phyloP scores from a whole-genome alignment of 768 basidiomycete genomes.

The Hygrocybe coccinea region DNA sequence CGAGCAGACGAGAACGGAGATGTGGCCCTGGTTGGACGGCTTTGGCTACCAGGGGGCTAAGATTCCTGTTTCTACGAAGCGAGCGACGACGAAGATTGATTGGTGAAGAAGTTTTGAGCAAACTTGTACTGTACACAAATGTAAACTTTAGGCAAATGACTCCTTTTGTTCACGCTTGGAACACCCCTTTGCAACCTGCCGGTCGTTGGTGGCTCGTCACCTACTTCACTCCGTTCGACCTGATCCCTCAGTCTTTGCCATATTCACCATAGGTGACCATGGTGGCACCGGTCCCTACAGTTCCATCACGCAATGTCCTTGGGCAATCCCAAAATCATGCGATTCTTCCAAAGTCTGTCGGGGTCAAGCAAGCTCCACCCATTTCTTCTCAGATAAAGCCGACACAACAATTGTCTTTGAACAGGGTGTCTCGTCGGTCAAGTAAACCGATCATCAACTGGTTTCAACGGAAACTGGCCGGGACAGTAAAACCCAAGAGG shows the following conservation, averaged over 20 bases:
- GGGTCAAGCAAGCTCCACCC: not conserved
- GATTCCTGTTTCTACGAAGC: constrained; percentile 50
- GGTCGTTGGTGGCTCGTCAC: not conserved
- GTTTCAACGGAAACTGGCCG: constrained; percentile 83
- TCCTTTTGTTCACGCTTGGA: not conserved
- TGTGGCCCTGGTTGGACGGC: constrained; percentile 97
- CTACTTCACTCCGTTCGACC: too few relatives aligned
- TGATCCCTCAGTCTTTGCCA: too few relatives aligned
- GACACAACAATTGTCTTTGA: constrained; percentile 26
- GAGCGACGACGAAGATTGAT: constrained; percentile 55
- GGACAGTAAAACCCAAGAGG: constrained; percentile 56
- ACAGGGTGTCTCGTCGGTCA: constrained; percentile 63
- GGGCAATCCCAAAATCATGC: not conserved
- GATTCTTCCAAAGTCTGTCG: not conserved
- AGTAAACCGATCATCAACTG: constrained; percentile 87
- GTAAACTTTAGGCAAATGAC: not conserved
- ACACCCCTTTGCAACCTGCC: too few relatives aligned
- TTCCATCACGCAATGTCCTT: constrained; percentile 5
- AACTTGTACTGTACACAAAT: too few relatives aligned
- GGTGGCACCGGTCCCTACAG: not conserved
- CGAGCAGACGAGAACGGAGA: constrained; percentile 68
- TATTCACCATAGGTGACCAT: not conserved
- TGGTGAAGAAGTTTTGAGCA: constrained; percentile 56
- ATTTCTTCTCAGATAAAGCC: constrained; percentile 20
- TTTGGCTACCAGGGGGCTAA: constrained; percentile 82